A percentile compares a stretch with the other conserved stretches of the same genome.
phyloP scores from a whole-genome alignment of 495 filamentous ascomycete genomes.

The Daldinia bambusicola region DNA sequence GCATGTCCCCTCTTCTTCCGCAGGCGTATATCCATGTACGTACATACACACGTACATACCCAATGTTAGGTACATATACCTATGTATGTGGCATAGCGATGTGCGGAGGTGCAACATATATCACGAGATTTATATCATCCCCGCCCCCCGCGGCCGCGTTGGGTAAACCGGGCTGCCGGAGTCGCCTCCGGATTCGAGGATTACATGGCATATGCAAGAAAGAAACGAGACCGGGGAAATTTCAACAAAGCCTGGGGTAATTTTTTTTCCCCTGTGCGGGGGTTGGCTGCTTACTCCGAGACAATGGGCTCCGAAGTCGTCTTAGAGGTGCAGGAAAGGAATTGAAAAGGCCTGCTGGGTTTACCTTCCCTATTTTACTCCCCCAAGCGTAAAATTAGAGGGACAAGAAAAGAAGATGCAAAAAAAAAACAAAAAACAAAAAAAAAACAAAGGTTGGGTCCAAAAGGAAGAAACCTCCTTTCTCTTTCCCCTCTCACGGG shows the following conservation, averaged over 20 bases:
- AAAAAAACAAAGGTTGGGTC: background rate
- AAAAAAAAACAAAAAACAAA: background rate
- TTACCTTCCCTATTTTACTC: slow-evolving; percentile 15
- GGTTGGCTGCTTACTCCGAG: no score
- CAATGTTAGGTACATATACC: slow-evolving; percentile 28
- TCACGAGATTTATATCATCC: slow-evolving; percentile 7
- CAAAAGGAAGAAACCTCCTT: background rate
- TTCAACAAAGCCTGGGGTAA: background rate
- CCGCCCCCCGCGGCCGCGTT: background rate
- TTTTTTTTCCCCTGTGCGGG: background rate
- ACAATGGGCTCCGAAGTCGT: no score
- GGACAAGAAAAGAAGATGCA: no score
- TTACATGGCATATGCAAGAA: slow-evolving; percentile 4
- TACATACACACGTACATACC: no score
- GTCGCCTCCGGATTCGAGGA: slow-evolving; percentile 7
- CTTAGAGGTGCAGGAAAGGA: no score
- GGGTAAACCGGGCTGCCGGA: slow-evolving; percentile 16
- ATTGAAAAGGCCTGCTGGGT: no score
- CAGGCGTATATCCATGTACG: background rate
- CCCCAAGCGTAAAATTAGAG: background rate
- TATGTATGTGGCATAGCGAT: slow-evolving; percentile 16
- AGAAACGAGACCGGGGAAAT: background rate
- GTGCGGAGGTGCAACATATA: slow-evolving; percentile 26
- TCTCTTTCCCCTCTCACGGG: background rate
- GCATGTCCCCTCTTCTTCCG: background rate